These are phyloP conservation scores for Calonectria henricotiae DNA, from an alignment of 2,329 filamentous ascomycete species.

Conservation along the genomic window DNA sequence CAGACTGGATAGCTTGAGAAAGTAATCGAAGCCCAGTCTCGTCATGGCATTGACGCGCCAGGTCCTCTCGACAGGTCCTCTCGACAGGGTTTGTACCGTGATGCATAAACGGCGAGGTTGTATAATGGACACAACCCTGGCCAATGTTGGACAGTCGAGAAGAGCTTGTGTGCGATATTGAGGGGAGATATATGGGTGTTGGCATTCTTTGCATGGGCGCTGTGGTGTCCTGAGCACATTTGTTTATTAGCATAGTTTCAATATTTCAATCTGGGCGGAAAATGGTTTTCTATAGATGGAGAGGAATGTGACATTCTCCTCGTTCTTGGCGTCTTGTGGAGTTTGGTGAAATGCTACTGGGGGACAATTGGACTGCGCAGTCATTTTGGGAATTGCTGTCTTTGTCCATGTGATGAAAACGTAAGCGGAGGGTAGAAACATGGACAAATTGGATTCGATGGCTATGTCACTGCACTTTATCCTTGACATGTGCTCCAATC, in stretches of 20 bases:
- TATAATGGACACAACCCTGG: slow-evolving; percentile 18
- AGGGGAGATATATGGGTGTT: slow-evolving; percentile 34
- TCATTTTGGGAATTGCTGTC: neutral
- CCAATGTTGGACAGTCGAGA: slow-evolving; percentile 1
- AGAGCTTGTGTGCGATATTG: slow-evolving; percentile 21
- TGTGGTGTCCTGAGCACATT: slow-evolving; percentile 50
- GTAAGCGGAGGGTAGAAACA: neutral
- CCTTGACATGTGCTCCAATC: slow-evolving; percentile 7
- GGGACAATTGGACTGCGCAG: neutral
- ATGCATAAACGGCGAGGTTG: slow-evolving; percentile 28
- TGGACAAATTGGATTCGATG: neutral
- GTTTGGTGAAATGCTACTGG: neutral
- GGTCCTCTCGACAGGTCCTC: slow-evolving; percentile 20
- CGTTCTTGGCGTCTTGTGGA: neutral
- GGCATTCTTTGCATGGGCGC: slow-evolving; percentile 47
- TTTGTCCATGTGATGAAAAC: neutral
- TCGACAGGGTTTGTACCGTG: neutral
- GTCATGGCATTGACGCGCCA: slow-evolving; percentile 8
- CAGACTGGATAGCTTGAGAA: slow-evolving; percentile 87
- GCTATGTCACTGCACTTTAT: neutral
- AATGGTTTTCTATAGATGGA: slow-evolving; percentile 43
- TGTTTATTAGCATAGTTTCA: slow-evolving; percentile 42
- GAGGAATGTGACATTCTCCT: slow-evolving; percentile 31
- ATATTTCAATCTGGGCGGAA: slow-evolving; percentile 30
- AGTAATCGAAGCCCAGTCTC: slow-evolving; percentile 56